Percentiles rank a stretch among this genome's conserved stretches.
Evolutionary conservation across 148 eudicot species (phyloP).

Genomic region (Amaranthus palmeri): DNA sequence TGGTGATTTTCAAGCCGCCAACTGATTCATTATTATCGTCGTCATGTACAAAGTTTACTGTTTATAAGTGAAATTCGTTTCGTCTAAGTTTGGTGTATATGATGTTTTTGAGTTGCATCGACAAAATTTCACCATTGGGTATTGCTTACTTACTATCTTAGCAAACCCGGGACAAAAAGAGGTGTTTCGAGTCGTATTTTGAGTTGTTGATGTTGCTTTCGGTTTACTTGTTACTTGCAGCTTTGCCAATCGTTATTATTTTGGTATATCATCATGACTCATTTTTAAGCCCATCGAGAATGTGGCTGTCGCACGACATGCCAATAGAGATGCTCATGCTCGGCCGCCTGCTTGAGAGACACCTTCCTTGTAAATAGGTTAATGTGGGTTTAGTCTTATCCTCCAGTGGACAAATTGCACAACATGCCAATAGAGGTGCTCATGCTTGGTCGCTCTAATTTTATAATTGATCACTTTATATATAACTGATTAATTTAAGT

Average conservation of each 20-base stretch:
- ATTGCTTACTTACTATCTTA: not conserved
- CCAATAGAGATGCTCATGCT: too few species aligned
- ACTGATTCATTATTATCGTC: slow-evolving; percentile 16
- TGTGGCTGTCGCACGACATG: too few species aligned
- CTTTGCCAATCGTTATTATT: not conserved
- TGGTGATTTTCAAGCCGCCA: slow-evolving; percentile 93
- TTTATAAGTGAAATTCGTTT: slow-evolving; percentile 15
- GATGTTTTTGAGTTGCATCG: slow-evolving; percentile 17
- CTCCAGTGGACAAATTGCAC: too few species aligned
- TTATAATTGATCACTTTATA: too few species aligned
- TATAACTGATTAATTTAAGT: too few species aligned
- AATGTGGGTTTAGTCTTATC: too few species aligned
- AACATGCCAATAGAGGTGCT: too few species aligned
- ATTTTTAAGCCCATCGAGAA: too few species aligned
- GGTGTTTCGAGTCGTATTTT: not conserved
- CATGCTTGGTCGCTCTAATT: too few species aligned
- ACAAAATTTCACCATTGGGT: slow-evolving; percentile 1
- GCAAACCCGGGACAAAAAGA: not conserved
- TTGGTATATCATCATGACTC: too few species aligned
- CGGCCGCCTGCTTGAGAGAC: too few species aligned
- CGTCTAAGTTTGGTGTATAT: slow-evolving; percentile 25
- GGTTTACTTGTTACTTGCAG: not conserved
- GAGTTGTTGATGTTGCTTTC: not conserved
- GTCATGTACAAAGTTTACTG: slow-evolving; percentile 11
- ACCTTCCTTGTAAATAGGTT: too few species aligned